phyloP scores from a whole-genome alignment of 2,329 filamentous ascomycete genomes.

The Ascochyta fabae region DNA sequence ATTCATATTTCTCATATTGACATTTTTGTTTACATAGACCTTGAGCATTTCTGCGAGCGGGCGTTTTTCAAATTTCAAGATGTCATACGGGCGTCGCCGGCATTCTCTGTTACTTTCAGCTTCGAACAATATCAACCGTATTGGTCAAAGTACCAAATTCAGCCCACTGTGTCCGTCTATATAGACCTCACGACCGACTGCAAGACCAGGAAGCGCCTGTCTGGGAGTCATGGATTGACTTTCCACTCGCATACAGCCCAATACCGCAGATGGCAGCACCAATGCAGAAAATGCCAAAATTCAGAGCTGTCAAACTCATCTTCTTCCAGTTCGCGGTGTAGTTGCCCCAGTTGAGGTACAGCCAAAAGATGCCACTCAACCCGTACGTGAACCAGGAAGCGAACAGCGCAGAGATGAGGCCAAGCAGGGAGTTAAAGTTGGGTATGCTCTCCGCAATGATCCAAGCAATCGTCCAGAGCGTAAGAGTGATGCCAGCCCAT shows the following conservation, averaged over 20 bases:
- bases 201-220: slow-evolving; percentile 30
- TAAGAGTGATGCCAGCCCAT: slow-evolving; percentile 65
- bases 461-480: slow-evolving; percentile 67
- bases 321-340: slow-evolving; percentile 52
- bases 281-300: slow-evolving; percentile 49
- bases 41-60: slow-evolving; percentile 13
- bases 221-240: slow-evolving; percentile 30
- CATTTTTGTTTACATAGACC: slow-evolving; percentile 1
- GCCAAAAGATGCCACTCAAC: slow-evolving; percentile 53
- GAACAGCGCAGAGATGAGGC: slow-evolving; percentile 64
- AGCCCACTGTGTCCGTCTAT: background rate
- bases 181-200: slow-evolving; percentile 6
- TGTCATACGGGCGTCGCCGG: background rate
- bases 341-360: slow-evolving; percentile 54
- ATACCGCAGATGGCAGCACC: slow-evolving; percentile 31
- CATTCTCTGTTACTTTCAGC: background rate
- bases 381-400: slow-evolving; percentile 68
- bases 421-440: slow-evolving; percentile 69
- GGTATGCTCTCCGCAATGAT: slow-evolving; percentile 73
- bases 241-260: slow-evolving; percentile 32
- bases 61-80: slow-evolving; percentile 1
- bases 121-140: background rate
- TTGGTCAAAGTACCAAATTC: background rate
- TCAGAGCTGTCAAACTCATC: slow-evolving; percentile 53
- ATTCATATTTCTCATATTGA: background rate